Conservation (phyloP, 768 basidiomycete genomes). For the Mycena alexandri region DNA sequence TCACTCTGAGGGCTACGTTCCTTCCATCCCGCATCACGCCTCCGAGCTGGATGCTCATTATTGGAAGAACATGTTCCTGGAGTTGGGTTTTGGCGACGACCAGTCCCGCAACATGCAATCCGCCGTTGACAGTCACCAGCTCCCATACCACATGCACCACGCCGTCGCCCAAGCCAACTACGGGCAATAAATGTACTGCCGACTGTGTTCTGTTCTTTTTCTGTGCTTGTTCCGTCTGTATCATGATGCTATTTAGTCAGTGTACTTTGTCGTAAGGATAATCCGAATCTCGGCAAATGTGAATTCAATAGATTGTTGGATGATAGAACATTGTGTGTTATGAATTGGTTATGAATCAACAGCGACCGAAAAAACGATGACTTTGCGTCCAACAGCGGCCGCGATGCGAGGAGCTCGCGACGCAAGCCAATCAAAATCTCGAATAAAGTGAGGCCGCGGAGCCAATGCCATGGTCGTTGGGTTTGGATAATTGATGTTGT, state of each 20-base stretch:
- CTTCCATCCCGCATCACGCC: conserved; percentile 56
- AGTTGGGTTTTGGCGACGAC: conserved; percentile 75
- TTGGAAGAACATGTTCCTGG: conserved; percentile 81
- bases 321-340: neutral
- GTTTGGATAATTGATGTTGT: conserved; percentile 74
- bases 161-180: conserved; percentile 45
- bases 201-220: conserved; percentile 33
- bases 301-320: conserved; percentile 27
- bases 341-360: conserved; percentile 70
- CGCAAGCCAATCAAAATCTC: conserved; percentile 84
- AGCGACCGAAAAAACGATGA: conserved; percentile 74
- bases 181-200: conserved; percentile 43
- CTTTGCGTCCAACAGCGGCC: conserved; percentile 70
- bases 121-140: conserved; percentile 41
- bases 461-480: conserved; percentile 71
- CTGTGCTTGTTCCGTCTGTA: conserved; percentile 27
- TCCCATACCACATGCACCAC: conserved; percentile 49
- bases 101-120: conserved; percentile 37
- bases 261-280: conserved; percentile 36
- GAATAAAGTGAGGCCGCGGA: conserved; percentile 72
- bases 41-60: conserved; percentile 77
- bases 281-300: conserved; percentile 31
- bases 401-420: conserved; percentile 74
- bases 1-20: conserved; percentile 47
- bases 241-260: conserved; percentile 36